These are phyloP conservation scores for Groenewaldozyma salmanticensis DNA, from an alignment of 805 yeast genomes.

Conservation along the genomic window DNA sequence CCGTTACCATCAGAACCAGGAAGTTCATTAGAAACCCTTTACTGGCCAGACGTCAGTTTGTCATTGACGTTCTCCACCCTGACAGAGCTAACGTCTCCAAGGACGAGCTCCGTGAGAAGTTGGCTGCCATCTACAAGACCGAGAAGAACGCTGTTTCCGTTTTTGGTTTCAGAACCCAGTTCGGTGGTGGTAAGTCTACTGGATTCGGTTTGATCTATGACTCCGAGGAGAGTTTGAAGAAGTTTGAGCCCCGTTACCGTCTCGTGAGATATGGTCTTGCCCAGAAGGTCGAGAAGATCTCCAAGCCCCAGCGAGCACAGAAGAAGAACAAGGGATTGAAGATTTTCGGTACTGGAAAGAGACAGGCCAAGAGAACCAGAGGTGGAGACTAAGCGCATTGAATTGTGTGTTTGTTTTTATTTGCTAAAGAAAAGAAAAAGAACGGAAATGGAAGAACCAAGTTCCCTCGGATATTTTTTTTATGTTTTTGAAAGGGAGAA, in stretches of 20 bases:
- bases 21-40: constrained; percentile 98
- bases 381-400: constrained; percentile 14
- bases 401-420: constrained; percentile 2
- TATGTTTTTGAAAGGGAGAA: too few relatives aligned
- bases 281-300: constrained; percentile 89
- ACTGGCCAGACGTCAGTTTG: constrained; percentile 99
- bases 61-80: constrained; percentile 99
- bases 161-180: constrained; percentile 98
- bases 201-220: constrained; percentile 99
- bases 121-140: constrained; percentile 81
- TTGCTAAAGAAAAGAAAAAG: too few relatives aligned
- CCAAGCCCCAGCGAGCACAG: constrained; percentile 99
- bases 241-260: constrained; percentile 99
- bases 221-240: constrained; percentile 95
- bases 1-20: constrained; percentile 97
- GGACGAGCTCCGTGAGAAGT: constrained; percentile 96
- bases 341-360: constrained; percentile 96
- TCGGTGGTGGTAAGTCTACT: constrained; percentile 99
- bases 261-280: constrained; percentile 98
- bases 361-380: constrained; percentile 61
- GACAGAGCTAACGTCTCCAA: constrained; percentile 98
- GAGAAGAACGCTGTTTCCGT: constrained; percentile 93
- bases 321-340: constrained; percentile 99
- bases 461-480: too few relatives aligned
- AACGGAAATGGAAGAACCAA: too few relatives aligned